These are phyloP conservation scores for Cyclotella baltica DNA, from an alignment of 108 stramenopile genomes.

Conservation along the genomic window DNA sequence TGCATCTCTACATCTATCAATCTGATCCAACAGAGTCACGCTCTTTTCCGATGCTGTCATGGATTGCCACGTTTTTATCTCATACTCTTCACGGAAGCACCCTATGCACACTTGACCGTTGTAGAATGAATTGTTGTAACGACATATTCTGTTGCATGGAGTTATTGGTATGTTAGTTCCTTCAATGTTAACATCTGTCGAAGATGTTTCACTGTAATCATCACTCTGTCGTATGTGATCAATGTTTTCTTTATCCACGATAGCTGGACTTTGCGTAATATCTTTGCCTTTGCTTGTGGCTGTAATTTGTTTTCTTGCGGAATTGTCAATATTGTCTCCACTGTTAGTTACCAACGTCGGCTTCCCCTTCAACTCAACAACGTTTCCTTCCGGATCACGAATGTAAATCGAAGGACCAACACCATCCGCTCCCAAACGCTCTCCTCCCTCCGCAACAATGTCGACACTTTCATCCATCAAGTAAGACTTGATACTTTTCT, in stretches of 20 bases:
- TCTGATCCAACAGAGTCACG: constrained; percentile 60
- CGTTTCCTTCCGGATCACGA: constrained; percentile 59
- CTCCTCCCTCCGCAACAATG: constrained; percentile 39
- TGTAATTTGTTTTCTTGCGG: background rate
- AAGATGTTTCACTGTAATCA: background rate
- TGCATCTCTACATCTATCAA: constrained; percentile 52
- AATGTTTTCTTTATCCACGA: background rate
- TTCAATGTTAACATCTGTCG: too few relatives aligned
- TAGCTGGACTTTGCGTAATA: background rate
- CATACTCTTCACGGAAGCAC: constrained; percentile 76
- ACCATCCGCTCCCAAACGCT: constrained; percentile 59
- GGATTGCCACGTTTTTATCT: constrained; percentile 65
- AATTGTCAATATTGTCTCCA: background rate
- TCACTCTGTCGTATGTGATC: background rate
- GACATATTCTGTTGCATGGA: constrained; percentile 74
- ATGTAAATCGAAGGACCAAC: constrained; percentile 54
- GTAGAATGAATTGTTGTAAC: constrained; percentile 70
- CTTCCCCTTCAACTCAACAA: constrained; percentile 54
- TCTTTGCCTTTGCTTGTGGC: background rate
- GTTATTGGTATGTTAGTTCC: constrained; percentile 29
- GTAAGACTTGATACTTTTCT: constrained; percentile 29
- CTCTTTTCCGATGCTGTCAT: constrained; percentile 61
- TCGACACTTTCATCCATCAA: constrained; percentile 28
- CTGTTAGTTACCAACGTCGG: background rate
- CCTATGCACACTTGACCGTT: constrained; percentile 77